These are phyloP conservation scores for Pleurotus tuber-regium DNA, from an alignment of 768 basidiomycete genomes.

Conservation along the genomic window DNA sequence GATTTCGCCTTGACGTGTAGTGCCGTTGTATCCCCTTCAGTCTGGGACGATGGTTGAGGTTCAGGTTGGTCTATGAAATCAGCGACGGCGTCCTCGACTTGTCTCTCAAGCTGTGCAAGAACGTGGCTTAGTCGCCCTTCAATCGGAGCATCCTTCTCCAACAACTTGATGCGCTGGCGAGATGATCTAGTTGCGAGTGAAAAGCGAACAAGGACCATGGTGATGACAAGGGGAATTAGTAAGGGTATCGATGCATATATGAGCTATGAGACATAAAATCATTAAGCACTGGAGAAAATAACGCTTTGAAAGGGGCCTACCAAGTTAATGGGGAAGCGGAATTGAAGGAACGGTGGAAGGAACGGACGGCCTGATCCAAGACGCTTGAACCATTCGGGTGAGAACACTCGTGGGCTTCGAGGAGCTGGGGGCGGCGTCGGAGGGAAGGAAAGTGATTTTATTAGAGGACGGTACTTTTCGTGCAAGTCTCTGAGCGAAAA, in stretches of 20 bases:
- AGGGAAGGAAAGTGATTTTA: slow-evolving; percentile 51
- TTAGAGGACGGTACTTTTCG: slow-evolving; percentile 53
- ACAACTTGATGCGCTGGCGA: slow-evolving; percentile 56
- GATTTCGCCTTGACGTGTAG: slow-evolving; percentile 1
- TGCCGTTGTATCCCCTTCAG: not conserved
- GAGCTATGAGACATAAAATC: slow-evolving; percentile 31
- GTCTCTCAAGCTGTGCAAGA: slow-evolving; percentile 54
- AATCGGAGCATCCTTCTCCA: slow-evolving; percentile 55
- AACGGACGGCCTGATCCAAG: slow-evolving; percentile 38
- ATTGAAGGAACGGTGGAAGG: slow-evolving; percentile 58
- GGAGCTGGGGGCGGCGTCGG: slow-evolving; percentile 37
- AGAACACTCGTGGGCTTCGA: slow-evolving; percentile 37
- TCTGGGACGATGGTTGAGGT: slow-evolving; percentile 15
- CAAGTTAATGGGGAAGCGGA: slow-evolving; percentile 67
- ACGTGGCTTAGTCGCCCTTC: slow-evolving; percentile 53
- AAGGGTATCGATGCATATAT: slow-evolving; percentile 59
- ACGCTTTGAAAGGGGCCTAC: slow-evolving; percentile 36
- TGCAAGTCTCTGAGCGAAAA: slow-evolving; percentile 46
- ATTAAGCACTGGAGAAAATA: slow-evolving; percentile 5
- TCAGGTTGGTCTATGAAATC: slow-evolving; percentile 54
- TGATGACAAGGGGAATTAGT: slow-evolving; percentile 57
- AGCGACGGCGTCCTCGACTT: slow-evolving; percentile 58
- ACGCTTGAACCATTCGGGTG: slow-evolving; percentile 43
- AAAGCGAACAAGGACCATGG: slow-evolving; percentile 54
- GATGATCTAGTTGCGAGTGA: slow-evolving; percentile 58